Evolutionary conservation across 305 asterid genomes (phyloP).

Genomic region (Fraxinus sp.): DNA sequence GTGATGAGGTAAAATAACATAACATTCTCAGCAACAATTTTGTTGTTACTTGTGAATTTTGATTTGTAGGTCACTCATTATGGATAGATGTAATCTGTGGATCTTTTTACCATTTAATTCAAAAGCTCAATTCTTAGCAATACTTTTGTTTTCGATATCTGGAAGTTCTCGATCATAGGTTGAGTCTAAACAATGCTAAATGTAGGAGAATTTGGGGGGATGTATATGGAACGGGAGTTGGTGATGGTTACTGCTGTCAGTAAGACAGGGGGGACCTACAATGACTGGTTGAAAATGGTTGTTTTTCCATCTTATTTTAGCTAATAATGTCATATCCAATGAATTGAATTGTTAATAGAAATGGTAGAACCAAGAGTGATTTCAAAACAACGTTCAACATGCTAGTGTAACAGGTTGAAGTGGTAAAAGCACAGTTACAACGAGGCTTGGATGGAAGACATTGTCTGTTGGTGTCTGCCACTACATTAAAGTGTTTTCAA

Average conservation of each 20-base stretch:
- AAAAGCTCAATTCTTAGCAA: neutral
- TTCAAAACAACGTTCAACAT: neutral
- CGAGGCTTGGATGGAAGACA: neutral
- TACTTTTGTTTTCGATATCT: neutral
- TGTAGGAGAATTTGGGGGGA: neutral
- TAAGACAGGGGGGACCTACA: neutral
- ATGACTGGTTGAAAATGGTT: neutral
- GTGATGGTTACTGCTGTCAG: neutral
- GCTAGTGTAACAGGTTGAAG: neutral
- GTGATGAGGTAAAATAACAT: neutral
- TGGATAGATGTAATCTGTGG: neutral
- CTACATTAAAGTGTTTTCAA: neutral
- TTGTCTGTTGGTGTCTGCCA: neutral
- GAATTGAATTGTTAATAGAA: neutral
- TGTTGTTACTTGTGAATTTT: slow-evolving; percentile 12
- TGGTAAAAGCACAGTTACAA: neutral
- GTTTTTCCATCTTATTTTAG: neutral
- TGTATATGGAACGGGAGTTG: neutral
- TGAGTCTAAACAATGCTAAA: neutral
- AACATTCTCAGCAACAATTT: neutral
- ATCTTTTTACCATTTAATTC: neutral
- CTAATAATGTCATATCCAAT: neutral
- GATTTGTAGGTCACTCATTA: slow-evolving; percentile 3
- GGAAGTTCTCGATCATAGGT: neutral
- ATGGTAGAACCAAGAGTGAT: neutral